These are phyloP conservation scores for Ophiosphaerella herpotricha DNA, from an alignment of 2,329 filamentous ascomycete genomes.

Conservation along the genomic window DNA sequence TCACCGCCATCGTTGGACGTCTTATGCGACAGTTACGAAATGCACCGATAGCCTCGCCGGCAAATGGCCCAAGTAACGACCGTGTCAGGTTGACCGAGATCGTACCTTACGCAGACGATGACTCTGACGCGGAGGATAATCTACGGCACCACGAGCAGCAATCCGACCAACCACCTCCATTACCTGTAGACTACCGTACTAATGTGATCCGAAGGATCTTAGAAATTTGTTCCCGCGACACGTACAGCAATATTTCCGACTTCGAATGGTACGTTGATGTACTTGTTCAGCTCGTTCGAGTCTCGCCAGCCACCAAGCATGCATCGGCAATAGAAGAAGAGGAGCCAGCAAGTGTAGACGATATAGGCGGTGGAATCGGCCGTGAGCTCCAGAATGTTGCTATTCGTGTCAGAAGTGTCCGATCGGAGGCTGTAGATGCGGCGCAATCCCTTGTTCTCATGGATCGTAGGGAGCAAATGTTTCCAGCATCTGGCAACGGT, in stretches of 20 bases:
- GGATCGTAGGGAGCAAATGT: conserved; percentile 63
- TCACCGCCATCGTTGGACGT: conserved; percentile 81
- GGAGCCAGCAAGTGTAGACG: conserved; percentile 32
- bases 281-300: conserved; percentile 78
- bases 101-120: conserved; percentile 59
- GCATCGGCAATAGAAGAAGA: conserved; percentile 28
- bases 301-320: conserved; percentile 59
- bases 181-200: conserved; percentile 84
- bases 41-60: conserved; percentile 60
- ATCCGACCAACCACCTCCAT: conserved; percentile 58
- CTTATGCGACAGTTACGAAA: conserved; percentile 82
- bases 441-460: conserved; percentile 74
- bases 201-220: conserved; percentile 84
- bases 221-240: conserved; percentile 86
- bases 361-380: conserved; percentile 74
- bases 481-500: conserved; percentile 56
- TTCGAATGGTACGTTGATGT: conserved; percentile 98
- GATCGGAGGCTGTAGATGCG: conserved; percentile 78
- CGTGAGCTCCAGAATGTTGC: conserved; percentile 87
- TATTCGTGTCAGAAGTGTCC: conserved; percentile 85
- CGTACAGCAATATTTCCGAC: conserved; percentile 82
- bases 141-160: conserved; percentile 58
- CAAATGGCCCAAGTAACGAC: conserved; percentile 54
- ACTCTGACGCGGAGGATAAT: conserved; percentile 60
- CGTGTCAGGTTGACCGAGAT: conserved; percentile 49